Conservation (phyloP, 352 stramenopile genomes). For the Phytophthora syringae region DNA sequence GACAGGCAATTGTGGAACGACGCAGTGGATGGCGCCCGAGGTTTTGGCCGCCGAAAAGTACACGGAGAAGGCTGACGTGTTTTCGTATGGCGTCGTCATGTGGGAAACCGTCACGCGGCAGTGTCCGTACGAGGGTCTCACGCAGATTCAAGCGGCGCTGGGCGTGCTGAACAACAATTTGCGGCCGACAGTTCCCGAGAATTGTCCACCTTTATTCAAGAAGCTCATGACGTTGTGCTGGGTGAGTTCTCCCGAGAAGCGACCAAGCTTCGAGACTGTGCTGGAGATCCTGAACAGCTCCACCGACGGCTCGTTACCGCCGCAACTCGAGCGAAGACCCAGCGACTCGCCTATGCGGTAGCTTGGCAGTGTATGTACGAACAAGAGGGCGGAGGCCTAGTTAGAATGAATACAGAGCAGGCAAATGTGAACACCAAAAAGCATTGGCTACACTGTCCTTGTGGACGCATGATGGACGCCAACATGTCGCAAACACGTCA, state of each 20-base stretch:
- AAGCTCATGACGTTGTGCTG: conserved; percentile 89
- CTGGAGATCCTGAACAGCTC: conserved; percentile 74
- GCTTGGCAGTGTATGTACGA: conserved; percentile 28
- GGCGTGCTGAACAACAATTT: conserved; percentile 90
- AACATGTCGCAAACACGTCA: not conserved
- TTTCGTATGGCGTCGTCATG: conserved; percentile 87
- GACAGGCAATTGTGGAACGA: conserved; percentile 88
- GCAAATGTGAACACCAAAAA: not conserved
- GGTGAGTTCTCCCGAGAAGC: conserved; percentile 74
- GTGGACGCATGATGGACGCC: conserved; percentile 4
- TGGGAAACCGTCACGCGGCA: conserved; percentile 91
- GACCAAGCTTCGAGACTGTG: conserved; percentile 83
- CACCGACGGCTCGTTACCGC: conserved; percentile 31
- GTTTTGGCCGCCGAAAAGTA: conserved; percentile 86
- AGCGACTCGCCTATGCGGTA: conserved; percentile 32
- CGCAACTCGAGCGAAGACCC: conserved; percentile 25
- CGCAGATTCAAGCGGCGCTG: conserved; percentile 89
- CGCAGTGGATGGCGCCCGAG: conserved; percentile 89
- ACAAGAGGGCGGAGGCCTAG: conserved; percentile 17
- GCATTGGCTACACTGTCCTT: not conserved
- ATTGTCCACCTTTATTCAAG: conserved; percentile 81
- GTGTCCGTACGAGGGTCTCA: conserved; percentile 92
- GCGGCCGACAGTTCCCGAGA: conserved; percentile 78
- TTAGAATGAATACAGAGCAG: conserved; percentile 34
- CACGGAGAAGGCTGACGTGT: conserved; percentile 89